A percentile compares a stretch with the other conserved stretches of the same genome.
These are phyloP conservation scores for Hypoxylon fragiforme DNA, from an alignment of 495 filamentous ascomycete species.

Conservation along the genomic window DNA sequence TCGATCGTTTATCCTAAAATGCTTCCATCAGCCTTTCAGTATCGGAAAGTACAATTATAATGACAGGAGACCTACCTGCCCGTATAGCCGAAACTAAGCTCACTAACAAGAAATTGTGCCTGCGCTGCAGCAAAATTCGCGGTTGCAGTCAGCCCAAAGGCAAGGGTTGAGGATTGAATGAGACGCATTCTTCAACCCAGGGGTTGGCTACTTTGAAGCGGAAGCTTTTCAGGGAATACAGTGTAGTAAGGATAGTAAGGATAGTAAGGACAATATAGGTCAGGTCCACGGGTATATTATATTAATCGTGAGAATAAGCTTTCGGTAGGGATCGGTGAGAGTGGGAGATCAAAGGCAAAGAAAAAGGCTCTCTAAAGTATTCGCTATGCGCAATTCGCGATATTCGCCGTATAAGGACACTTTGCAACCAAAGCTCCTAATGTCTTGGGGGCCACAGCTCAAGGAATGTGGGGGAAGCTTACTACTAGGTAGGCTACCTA, in stretches of 20 bases:
- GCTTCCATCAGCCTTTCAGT: conserved; percentile 5
- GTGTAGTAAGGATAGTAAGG: too few relatives aligned
- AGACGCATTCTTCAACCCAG: conserved; percentile 45
- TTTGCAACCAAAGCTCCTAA: conserved; percentile 35
- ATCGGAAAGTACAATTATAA: conserved; percentile 20
- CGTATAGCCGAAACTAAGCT: conserved; percentile 78
- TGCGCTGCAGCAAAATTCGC: conserved; percentile 57
- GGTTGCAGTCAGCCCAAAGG: conserved; percentile 52
- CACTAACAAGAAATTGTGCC: conserved; percentile 58
- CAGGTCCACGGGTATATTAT: too few relatives aligned
- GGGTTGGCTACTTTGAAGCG: conserved; percentile 3
- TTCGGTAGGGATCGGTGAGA: conserved; percentile 8
- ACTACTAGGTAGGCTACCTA: not conserved
- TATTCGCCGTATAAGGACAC: conserved; percentile 26
- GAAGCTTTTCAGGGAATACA: not conserved
- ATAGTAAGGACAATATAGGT: too few relatives aligned
- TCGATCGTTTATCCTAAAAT: conserved; percentile 46
- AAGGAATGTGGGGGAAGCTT: not conserved
- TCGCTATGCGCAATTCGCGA: conserved; percentile 1
- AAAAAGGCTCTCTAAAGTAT: not conserved
- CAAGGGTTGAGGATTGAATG: conserved; percentile 40
- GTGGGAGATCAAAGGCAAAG: conserved; percentile 4
- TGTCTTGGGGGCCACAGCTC: not conserved
- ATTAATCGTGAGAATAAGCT: conserved; percentile 6
- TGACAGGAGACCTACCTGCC: conserved; percentile 53